Evolutionary conservation across 495 filamentous ascomycete species (phyloP).

Genomic region (Oidiodendron maius): DNA sequence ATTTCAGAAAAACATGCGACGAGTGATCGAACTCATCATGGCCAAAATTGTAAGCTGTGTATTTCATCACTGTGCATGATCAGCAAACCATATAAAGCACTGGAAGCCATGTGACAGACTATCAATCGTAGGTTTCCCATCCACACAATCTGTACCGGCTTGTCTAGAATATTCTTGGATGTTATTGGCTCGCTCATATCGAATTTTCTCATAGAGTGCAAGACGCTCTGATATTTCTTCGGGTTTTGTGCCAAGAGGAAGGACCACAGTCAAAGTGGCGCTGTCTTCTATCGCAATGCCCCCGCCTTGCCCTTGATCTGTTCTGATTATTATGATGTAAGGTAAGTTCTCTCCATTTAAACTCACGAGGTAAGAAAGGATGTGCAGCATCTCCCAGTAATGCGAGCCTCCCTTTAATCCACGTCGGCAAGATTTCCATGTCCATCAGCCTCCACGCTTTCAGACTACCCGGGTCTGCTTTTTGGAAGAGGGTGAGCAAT

Average conservation of each 20-base stretch:
- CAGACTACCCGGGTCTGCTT: constrained; percentile 24
- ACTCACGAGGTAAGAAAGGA: constrained; percentile 42
- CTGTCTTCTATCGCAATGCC: constrained; percentile 56
- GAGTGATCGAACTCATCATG: constrained; percentile 54
- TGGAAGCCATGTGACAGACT: constrained; percentile 15
- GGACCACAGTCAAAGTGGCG: constrained; percentile 43
- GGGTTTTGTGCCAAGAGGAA: constrained; percentile 33
- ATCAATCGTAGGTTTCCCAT: constrained; percentile 25
- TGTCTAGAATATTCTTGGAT: constrained; percentile 49
- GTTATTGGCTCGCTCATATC: constrained; percentile 43
- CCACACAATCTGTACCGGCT: constrained; percentile 35
- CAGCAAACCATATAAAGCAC: background rate
- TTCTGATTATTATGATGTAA: no score
- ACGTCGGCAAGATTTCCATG: constrained; percentile 45
- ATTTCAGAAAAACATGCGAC: constrained; percentile 38
- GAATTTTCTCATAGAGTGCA: constrained; percentile 44
- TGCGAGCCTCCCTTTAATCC: constrained; percentile 40
- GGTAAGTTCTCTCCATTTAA: no score
- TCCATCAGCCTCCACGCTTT: constrained; percentile 53
- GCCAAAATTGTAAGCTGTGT: constrained; percentile 48
- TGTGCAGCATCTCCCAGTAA: constrained; percentile 37
- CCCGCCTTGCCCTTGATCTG: constrained; percentile 48
- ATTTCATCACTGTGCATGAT: constrained; percentile 32
- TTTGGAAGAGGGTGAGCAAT: background rate
- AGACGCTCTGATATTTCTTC: constrained; percentile 39